Percentiles rank a stretch among this genome's conserved stretches.
These are phyloP conservation scores for Dimocarpus longan DNA, from an alignment of 345 rosid species.

Conservation along the genomic window DNA sequence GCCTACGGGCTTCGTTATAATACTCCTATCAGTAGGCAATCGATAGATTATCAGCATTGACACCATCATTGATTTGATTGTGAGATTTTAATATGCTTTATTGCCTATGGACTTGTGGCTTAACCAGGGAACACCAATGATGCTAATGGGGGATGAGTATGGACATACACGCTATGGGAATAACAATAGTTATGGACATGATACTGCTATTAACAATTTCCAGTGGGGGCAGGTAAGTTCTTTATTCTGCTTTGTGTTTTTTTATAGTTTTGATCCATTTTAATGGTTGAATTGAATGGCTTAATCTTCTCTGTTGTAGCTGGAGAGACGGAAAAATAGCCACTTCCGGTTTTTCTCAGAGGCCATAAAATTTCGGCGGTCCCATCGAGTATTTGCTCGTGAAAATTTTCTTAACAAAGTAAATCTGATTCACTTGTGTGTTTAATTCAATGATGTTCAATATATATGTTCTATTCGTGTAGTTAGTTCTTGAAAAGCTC, in stretches of 20 bases:
- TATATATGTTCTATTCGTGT: not conserved
- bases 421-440: conserved; percentile 18
- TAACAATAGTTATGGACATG: conserved; percentile 95
- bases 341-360: conserved; percentile 87
- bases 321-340: conserved; percentile 51
- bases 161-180: conserved; percentile 90
- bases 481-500: conserved; percentile 14
- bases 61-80: not conserved
- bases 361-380: conserved; percentile 61
- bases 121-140: conserved; percentile 88
- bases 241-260: conserved; percentile 2
- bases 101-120: conserved; percentile 9
- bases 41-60: not conserved
- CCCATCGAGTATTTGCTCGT: conserved; percentile 48
- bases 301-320: conserved; percentile 39
- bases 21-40: not conserved
- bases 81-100: conserved; percentile 3
- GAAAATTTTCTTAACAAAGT: conserved; percentile 71
- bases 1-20: not conserved
- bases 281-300: conserved; percentile 10
- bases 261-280: not conserved
- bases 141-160: conserved; percentile 97
- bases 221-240: conserved; percentile 70
- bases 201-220: conserved; percentile 78
- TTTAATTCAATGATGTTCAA: not conserved